A percentile compares a stretch with the other conserved stretches of the same genome.
These are phyloP conservation scores for Cercospora sp. DNA, from an alignment of 2,329 filamentous ascomycete genomes.

Conservation along the genomic window DNA sequence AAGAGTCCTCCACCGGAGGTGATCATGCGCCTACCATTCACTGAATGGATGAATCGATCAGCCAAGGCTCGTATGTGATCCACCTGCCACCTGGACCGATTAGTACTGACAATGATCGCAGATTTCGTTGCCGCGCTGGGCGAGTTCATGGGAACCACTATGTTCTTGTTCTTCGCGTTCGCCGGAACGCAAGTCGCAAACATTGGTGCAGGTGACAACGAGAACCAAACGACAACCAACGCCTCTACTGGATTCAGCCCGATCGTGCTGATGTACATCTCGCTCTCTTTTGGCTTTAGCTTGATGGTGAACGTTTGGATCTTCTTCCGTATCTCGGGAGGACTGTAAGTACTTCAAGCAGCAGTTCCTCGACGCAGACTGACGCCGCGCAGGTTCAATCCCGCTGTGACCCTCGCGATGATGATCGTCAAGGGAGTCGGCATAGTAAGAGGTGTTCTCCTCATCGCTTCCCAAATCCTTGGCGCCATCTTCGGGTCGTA, in stretches of 20 bases:
- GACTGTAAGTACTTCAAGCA: constrained; percentile 27
- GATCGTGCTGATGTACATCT: constrained; percentile 42
- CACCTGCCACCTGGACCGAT: no score
- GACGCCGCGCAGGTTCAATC: constrained; percentile 35
- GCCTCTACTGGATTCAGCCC: constrained; percentile 34
- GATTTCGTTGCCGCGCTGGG: constrained; percentile 39
- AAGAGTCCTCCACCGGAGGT: constrained; percentile 30
- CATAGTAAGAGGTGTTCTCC: constrained; percentile 37
- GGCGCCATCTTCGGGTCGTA: constrained; percentile 42
- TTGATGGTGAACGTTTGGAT: constrained; percentile 46
- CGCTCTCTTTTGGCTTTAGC: constrained; percentile 44
- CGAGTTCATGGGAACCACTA: constrained; percentile 48
- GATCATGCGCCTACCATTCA: constrained; percentile 38
- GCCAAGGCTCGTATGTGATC: constrained; percentile 31
- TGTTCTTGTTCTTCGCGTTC: constrained; percentile 51
- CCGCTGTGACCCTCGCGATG: constrained; percentile 38
- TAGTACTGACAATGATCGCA: constrained; percentile 9
- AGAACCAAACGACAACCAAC: constrained; percentile 30
- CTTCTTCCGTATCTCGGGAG: constrained; percentile 43
- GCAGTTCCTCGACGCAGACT: neutral
- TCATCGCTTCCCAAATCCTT: constrained; percentile 42
- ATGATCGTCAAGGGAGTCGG: constrained; percentile 38
- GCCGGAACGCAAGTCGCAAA: constrained; percentile 49
- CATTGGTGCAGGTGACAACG: constrained; percentile 29
- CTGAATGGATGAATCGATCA: constrained; percentile 36